A percentile compares a stretch with the other conserved stretches of the same genome.
These are phyloP conservation scores for Eutrema japonicum DNA, from an alignment of 345 rosid species.

Conservation along the genomic window DNA sequence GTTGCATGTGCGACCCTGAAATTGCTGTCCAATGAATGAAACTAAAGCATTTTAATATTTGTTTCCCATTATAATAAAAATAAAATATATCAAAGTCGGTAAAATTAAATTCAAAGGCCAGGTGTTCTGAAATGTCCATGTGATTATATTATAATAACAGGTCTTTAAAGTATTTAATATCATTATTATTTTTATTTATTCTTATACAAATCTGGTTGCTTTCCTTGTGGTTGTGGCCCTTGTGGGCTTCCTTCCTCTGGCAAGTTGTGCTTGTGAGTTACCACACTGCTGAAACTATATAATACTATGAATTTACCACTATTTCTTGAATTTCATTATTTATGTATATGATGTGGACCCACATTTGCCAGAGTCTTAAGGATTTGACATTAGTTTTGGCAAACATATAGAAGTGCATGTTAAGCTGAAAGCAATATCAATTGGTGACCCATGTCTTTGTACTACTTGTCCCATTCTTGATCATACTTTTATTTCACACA, in stretches of 20 bases:
- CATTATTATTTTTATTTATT: constrained; percentile 1
- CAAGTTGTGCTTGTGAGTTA: constrained; percentile 36
- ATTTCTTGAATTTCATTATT: constrained; percentile 3
- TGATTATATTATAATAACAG: constrained; percentile 21
- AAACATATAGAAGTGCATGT: constrained; percentile 23
- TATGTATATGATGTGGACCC: constrained; percentile 29
- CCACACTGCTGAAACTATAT: constrained; percentile 23
- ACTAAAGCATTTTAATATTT: constrained; percentile 8
- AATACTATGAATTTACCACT: not conserved
- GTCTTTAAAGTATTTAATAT: constrained; percentile 29
- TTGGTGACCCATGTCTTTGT: constrained; percentile 39
- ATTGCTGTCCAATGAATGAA: constrained; percentile 41
- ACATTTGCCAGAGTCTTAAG: constrained; percentile 28
- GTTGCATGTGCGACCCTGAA: constrained; percentile 47
- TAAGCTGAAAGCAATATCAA: constrained; percentile 33
- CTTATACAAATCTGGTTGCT: constrained; percentile 20
- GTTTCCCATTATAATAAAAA: not conserved
- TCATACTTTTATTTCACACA: constrained; percentile 28
- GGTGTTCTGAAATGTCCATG: constrained; percentile 48
- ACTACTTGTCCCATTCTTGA: constrained; percentile 38
- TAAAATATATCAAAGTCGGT: constrained; percentile 4
- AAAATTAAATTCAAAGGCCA: constrained; percentile 38
- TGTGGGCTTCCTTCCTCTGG: constrained; percentile 39
- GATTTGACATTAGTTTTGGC: constrained; percentile 36
- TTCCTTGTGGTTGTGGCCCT: constrained; percentile 26